These are phyloP conservation scores for Plectranthus barbatus DNA, from an alignment of 257 asterid genomes.

Conservation along the genomic window DNA sequence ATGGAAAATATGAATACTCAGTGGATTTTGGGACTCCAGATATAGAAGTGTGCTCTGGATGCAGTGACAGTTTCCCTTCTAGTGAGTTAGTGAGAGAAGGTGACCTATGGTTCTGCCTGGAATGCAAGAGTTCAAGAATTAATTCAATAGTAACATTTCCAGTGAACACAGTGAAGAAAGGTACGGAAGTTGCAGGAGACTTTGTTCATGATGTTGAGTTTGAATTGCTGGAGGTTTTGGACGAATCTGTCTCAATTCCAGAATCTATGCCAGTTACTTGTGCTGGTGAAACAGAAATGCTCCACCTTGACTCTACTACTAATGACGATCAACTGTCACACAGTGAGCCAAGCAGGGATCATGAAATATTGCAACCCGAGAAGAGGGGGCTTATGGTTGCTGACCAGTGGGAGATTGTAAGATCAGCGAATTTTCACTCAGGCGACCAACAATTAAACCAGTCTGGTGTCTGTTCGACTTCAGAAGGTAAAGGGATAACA, in stretches of 20 bases:
- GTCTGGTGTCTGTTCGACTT: constrained; percentile 19
- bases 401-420: constrained; percentile 19
- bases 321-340: constrained; percentile 19
- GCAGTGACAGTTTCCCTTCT: constrained; percentile 32
- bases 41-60: constrained; percentile 48
- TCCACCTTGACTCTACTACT: too few species aligned
- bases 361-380: constrained; percentile 11
- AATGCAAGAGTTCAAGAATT: constrained; percentile 42
- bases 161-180: constrained; percentile 8
- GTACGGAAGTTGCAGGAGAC: constrained; percentile 25
- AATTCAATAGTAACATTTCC: constrained; percentile 18
- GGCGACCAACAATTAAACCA: constrained; percentile 18
- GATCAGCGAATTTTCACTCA: constrained; percentile 20
- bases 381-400: constrained; percentile 6
- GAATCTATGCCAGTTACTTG: constrained; percentile 27
- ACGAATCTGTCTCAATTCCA: constrained; percentile 22
- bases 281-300: constrained; percentile 22
- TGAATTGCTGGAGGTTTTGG: constrained; percentile 25
- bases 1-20: constrained; percentile 16
- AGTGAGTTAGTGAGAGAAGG: constrained; percentile 35
- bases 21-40: constrained; percentile 25
- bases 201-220: constrained; percentile 21
- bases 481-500: constrained; percentile 73
- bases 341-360: constrained; percentile 26
- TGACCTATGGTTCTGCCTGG: constrained; percentile 43